Conservation (phyloP, 257 asterid genomes). For the Scutellaria minor region DNA sequence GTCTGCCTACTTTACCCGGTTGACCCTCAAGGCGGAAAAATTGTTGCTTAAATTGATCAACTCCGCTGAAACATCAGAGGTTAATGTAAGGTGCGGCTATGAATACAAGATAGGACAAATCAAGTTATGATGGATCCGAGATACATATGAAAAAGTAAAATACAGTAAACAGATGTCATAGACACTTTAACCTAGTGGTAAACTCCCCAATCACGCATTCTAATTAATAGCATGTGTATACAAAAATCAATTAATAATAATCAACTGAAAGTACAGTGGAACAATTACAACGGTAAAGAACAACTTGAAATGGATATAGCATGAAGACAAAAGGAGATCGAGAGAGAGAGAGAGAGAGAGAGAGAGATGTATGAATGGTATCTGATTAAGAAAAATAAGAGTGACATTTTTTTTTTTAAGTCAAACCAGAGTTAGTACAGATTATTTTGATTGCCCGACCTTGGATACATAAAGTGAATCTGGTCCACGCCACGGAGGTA, state of each 20-base stretch:
- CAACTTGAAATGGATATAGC: not conserved
- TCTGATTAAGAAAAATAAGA: conserved; percentile 2
- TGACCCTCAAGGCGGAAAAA: conserved; percentile 86
- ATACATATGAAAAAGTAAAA: too few species aligned
- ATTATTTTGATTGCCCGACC: conserved; percentile 60
- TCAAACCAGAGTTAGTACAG: conserved; percentile 32
- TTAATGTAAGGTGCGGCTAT: not conserved
- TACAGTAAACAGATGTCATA: not conserved
- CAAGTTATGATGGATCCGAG: not conserved
- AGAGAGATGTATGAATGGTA: not conserved
- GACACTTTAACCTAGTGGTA: not conserved
- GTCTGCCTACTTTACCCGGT: conserved; percentile 58
- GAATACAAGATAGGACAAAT: not conserved
- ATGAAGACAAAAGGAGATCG: not conserved
- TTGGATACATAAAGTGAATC: conserved; percentile 97
- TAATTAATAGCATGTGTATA: too few species aligned
- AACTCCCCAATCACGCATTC: not conserved
- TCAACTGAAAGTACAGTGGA: not conserved
- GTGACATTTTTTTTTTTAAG: not conserved
- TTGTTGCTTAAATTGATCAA: conserved; percentile 88
- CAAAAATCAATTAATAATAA: not conserved
- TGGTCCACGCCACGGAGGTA: conserved; percentile 86
- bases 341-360: not conserved
- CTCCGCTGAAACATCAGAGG: conserved; percentile 61
- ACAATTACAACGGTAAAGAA: conserved; percentile 10